Percentiles rank a stretch among this genome's conserved stretches.
Evolutionary conservation across 2,329 filamentous ascomycete genomes (phyloP).

Genomic region (Didymosphaeria variabile): DNA sequence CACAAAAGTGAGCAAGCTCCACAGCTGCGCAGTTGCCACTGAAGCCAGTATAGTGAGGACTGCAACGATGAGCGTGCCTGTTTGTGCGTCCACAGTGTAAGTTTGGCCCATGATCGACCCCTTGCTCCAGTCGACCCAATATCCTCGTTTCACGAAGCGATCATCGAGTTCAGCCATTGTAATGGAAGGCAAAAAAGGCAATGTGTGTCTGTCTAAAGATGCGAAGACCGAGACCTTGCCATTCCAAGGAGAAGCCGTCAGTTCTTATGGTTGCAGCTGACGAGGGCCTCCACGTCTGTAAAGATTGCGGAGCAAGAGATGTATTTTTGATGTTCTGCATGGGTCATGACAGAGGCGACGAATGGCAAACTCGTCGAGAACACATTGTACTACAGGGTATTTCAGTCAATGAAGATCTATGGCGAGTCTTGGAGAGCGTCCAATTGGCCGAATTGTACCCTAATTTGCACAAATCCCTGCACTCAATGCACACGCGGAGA

Average conservation of each 20-base stretch:
- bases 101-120: conserved; percentile 24
- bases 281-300: not conserved
- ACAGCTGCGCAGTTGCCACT: conserved; percentile 20
- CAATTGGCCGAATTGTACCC: not conserved
- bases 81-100: conserved; percentile 12
- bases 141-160: conserved; percentile 22
- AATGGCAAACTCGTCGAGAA: not conserved
- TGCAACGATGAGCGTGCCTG: conserved; percentile 15
- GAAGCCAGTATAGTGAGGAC: conserved; percentile 19
- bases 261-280: not conserved
- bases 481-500: not conserved
- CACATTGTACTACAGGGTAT: not conserved
- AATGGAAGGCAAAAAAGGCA: not conserved
- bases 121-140: conserved; percentile 21
- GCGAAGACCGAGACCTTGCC: not conserved
- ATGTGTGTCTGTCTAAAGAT: not conserved
- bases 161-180: conserved; percentile 25
- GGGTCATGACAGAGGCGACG: not conserved
- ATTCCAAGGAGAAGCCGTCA: not conserved
- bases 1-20: conserved; percentile 22
- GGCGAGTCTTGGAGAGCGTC: not conserved
- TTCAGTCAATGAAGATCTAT: not conserved
- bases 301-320: not conserved
- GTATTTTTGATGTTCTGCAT: conserved; percentile 12
- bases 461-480: not conserved